Evolutionary conservation across 192 early-diverging fungal species (phyloP).

Genomic region (Pilaira anomala): DNA sequence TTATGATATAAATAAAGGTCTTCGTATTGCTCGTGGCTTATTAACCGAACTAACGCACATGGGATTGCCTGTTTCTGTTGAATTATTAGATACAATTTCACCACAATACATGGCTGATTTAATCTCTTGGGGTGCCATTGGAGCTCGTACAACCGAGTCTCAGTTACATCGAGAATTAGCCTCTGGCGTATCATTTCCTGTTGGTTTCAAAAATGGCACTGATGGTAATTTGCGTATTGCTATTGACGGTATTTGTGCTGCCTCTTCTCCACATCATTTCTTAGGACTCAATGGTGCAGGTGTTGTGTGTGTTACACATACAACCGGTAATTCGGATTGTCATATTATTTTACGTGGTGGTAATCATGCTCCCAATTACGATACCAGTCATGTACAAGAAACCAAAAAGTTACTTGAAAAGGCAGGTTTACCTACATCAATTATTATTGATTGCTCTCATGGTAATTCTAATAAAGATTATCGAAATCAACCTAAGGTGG

Average conservation of each 20-base stretch:
- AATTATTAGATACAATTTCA: constrained; percentile 92
- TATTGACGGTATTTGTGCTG: constrained; percentile 71
- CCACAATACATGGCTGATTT: constrained; percentile 94
- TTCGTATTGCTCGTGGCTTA: constrained; percentile 78
- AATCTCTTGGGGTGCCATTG: constrained; percentile 97
- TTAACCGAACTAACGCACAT: constrained; percentile 75
- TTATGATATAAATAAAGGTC: constrained; percentile 96
- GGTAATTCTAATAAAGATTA: constrained; percentile 91
- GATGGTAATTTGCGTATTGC: constrained; percentile 83
- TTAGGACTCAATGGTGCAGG: constrained; percentile 93
- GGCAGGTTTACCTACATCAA: constrained; percentile 57
- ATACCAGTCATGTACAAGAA: constrained; percentile 18
- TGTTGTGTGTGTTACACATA: constrained; percentile 82
- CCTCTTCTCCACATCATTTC: constrained; percentile 82
- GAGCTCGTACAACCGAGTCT: constrained; percentile 93
- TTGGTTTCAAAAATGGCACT: constrained; percentile 98
- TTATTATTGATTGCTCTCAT: constrained; percentile 96
- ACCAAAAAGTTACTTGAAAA: constrained; percentile 54
- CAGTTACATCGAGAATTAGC: constrained; percentile 95
- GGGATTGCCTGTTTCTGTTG: constrained; percentile 84
- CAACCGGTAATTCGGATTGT: constrained; percentile 80
- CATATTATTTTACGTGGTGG: constrained; percentile 92
- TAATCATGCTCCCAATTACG: constrained; percentile 87
- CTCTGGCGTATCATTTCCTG: constrained; percentile 88
- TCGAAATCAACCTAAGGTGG: constrained; percentile 79